These are phyloP conservation scores for Caryopteris hybrid DNA, from an alignment of 305 asterid genomes.

Conservation along the genomic window DNA sequence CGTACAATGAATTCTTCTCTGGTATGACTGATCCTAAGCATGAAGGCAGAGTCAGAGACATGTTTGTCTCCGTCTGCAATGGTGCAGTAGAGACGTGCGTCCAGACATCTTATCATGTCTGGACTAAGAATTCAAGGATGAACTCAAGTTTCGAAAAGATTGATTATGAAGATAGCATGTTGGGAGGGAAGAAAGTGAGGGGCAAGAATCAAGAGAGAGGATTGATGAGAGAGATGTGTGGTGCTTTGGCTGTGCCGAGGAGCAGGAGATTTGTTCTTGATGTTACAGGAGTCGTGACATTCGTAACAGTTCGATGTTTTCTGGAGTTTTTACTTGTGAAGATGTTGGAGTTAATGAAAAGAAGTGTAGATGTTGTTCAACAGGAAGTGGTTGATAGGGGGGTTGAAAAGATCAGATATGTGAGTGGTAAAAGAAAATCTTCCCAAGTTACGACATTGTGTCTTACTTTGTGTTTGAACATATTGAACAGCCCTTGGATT, in stretches of 20 bases:
- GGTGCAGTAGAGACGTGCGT: slow-evolving; percentile 62
- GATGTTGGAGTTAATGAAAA: slow-evolving; percentile 36
- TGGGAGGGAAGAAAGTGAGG: background rate
- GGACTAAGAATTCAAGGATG: slow-evolving; percentile 18
- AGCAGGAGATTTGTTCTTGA: slow-evolving; percentile 60
- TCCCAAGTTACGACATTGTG: slow-evolving; percentile 51
- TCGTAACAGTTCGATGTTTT: slow-evolving; percentile 56
- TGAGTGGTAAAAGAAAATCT: slow-evolving; percentile 38
- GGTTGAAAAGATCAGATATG: slow-evolving; percentile 36
- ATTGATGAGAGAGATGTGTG: slow-evolving; percentile 38
- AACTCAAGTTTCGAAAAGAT: slow-evolving; percentile 13
- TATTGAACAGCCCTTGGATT: slow-evolving; percentile 75
- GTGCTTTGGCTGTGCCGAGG: slow-evolving; percentile 41
- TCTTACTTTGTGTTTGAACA: slow-evolving; percentile 57
- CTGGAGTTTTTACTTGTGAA: slow-evolving; percentile 48
- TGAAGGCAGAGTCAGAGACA: slow-evolving; percentile 42
- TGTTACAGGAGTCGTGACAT: slow-evolving; percentile 55
- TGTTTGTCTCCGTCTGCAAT: slow-evolving; percentile 46
- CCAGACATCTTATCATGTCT: slow-evolving; percentile 46
- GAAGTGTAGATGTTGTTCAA: slow-evolving; percentile 38
- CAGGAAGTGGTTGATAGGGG: slow-evolving; percentile 57
- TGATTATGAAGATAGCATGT: slow-evolving; percentile 15
- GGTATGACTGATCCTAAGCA: slow-evolving; percentile 70
- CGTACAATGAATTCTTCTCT: slow-evolving; percentile 48
- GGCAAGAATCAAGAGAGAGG: slow-evolving; percentile 30